Evolutionary conservation across 1,284 basidiomycete species (phyloP).

Genomic region (Fomitopsis pinicola): DNA sequence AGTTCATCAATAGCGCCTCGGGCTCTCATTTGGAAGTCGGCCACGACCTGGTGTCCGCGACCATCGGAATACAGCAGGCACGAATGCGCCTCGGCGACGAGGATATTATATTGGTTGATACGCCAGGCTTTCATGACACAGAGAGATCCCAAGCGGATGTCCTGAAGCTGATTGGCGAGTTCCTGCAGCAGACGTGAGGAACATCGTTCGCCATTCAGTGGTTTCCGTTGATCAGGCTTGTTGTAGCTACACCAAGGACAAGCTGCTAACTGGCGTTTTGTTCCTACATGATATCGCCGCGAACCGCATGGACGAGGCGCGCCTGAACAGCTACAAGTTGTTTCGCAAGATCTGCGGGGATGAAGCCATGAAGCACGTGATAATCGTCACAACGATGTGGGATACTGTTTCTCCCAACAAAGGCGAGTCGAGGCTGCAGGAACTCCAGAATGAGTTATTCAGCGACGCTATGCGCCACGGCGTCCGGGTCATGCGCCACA

Average conservation of each 20-base stretch:
- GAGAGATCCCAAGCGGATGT: constrained; percentile 34
- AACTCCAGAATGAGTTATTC: constrained; percentile 17
- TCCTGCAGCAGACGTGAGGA: constrained; percentile 1
- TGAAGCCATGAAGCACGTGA: constrained; percentile 29
- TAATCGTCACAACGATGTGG: constrained; percentile 26
- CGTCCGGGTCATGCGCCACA: constrained; percentile 15
- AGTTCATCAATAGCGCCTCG: constrained; percentile 22
- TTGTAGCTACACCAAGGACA: constrained; percentile 31
- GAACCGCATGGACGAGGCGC: constrained; percentile 44
- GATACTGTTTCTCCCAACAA: constrained; percentile 8
- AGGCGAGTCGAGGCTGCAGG: constrained; percentile 6
- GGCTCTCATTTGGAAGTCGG: constrained; percentile 13
- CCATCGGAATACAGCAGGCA: constrained; percentile 12
- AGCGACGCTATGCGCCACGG: constrained; percentile 17
- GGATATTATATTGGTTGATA: constrained; percentile 24
- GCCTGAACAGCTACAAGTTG: constrained; percentile 43
- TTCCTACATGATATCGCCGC: constrained; percentile 55
- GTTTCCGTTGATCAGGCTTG: too few species aligned
- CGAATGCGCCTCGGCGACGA: background rate
- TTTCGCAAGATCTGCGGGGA: constrained; percentile 50
- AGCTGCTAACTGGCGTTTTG: constrained; percentile 44
- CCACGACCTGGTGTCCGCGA: constrained; percentile 16
- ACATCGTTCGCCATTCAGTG: too few species aligned
- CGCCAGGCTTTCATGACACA: constrained; percentile 39
- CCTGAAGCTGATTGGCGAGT: constrained; percentile 16